Evolutionary conservation across 169 alveolate species (phyloP), one percentile per base, ranked within the genome.

Genomic region (Theileria parva): DNA sequence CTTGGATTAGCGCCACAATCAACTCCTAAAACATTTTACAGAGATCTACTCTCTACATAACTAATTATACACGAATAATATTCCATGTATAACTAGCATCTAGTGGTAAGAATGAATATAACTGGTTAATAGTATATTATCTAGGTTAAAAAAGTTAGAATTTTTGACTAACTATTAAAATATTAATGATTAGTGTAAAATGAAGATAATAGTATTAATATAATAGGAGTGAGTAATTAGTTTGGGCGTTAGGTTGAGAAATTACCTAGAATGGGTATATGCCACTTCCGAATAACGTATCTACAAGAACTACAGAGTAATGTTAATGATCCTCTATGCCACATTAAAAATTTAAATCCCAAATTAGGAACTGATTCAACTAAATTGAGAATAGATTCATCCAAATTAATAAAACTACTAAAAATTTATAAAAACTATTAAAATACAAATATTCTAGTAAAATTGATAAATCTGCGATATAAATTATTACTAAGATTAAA

Each of bases 1-100:
- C 96, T 81, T 37, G 95, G 95, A 74, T 93, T 93, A 21, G 95
- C 95, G 77, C 91, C 92, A 80, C 96, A 93, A 80, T 93, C 96
- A 39, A 93, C 95, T 6, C 95, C 94, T 91, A 30, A 4, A 37
- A 37, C 48, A 37, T 37, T 37, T 37, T 37, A n/a, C n/a, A n/a
- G n/a, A n/a, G n/a, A n/a, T n/a, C n/a, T n/a, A n/a, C n/a, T n/a
- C n/a, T n/a, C n/a, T n/a, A n/a, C n/a, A n/a, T n/a, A n/a, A n/a
- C n/a, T 37, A 37, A 8, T 37, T 37, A 37, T 37, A 8, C 8
- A 37, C 66, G 66, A 27, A 5, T 59, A 8, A n/a, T n/a, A n/a
- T n/a, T n/a, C n/a, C n/a, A n/a, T n/a, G n/a, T n/a, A n/a, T n/a
- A n/a, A n/a, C n/a, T n/a, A n/a, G n/a, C n/a, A n/a, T n/a, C n/a